A percentile compares a stretch with the other conserved stretches of the same genome.
phyloP scores from a whole-genome alignment of 805 yeast genomes.

The Nakazawaea sp. region DNA sequence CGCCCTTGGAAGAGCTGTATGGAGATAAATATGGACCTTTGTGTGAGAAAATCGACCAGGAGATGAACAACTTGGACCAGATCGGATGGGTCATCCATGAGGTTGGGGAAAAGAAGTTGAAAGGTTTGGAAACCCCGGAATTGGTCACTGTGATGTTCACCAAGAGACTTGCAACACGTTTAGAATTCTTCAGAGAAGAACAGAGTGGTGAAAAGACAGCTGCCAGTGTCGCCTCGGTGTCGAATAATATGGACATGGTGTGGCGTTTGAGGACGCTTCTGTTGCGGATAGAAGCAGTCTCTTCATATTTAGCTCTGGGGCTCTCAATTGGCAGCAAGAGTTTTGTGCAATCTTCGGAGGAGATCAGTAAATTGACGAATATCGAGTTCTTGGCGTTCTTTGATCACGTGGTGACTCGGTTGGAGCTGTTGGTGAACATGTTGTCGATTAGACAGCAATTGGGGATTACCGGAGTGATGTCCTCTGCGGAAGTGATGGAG shows the following conservation, averaged over 20 bases:
- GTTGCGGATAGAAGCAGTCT: slow-evolving; percentile 50
- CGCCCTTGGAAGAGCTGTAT: slow-evolving; percentile 32
- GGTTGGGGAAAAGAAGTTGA: slow-evolving; percentile 82
- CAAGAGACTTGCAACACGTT: slow-evolving; percentile 50
- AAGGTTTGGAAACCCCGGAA: slow-evolving; percentile 94
- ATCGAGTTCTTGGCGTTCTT: slow-evolving; percentile 46
- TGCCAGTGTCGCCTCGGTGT: slow-evolving; percentile 20
- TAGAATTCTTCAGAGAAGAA: slow-evolving; percentile 34
- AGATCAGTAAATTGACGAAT: slow-evolving; percentile 10
- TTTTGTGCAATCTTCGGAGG: slow-evolving; percentile 14
- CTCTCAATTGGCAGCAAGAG: slow-evolving; percentile 17
- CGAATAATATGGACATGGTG: slow-evolving; percentile 20
- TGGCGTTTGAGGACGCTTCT: slow-evolving; percentile 44
- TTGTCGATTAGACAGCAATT: slow-evolving; percentile 33
- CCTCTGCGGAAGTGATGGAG: slow-evolving; percentile 2
- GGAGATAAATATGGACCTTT: slow-evolving; percentile 30
- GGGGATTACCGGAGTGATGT: slow-evolving; percentile 4
- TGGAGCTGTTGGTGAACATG: slow-evolving; percentile 51
- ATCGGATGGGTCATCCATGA: slow-evolving; percentile 63
- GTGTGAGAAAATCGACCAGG: slow-evolving; percentile 57
- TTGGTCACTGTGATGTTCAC: slow-evolving; percentile 77
- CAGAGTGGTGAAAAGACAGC: slow-evolving; percentile 14
- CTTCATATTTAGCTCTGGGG: slow-evolving; percentile 44
- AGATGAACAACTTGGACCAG: slow-evolving; percentile 55
- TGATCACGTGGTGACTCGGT: slow-evolving; percentile 61